Base-by-base conservation (phyloP, 495 filamentous ascomycete genomes). In the Lasiosphaeria hispida region DNA sequence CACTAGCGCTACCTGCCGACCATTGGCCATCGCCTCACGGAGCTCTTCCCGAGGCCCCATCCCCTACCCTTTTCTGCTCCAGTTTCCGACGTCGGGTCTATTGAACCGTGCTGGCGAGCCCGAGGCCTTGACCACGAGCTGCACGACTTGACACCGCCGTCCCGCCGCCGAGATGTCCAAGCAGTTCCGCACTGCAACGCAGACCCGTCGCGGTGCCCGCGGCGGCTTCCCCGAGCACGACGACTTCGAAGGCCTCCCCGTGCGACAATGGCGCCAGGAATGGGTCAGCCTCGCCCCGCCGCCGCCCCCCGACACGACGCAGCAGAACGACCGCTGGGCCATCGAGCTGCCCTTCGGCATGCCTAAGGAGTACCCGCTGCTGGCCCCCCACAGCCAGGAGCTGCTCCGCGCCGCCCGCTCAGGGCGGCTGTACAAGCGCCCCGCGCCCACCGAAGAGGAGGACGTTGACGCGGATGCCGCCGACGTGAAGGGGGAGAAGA, bases 191-290 rank as follows among this genome's bases (percentile, higher is more conserved):
- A 84, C 85, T 60, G 84, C 77, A 66, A 85, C 77, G 59, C 82
- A 80, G 65, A 88, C 84, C 59, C 85, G 88, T 61, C 86, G 86
- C 53, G 82, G 89, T 65, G 87, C 87, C 45, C 85, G 89, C 19
- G 76, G 83, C 38, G 81, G 80, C 53, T 86, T 88, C 67, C 83
- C 88, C 43, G 94, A 97, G 64, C 91, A 96, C 69, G 95, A 98
- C 77, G 85, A 97, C 63, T 94, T 96, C 60, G 93, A 97, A 72
- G 74, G 94, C 43, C 79, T 98, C 6, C 94, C 94, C 15, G 85
- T 98, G 47, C 88, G 92, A 57, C 90, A 95, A 79, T 98, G 92
- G 91, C 83, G 87, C 57, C 83, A 84, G 53, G 82, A 87, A 65
- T 77, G 73, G 72, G 83, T 93, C 33, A 88, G 78, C 37, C 72